Percentiles rank a stretch among this genome's conserved stretches.
These are phyloP conservation scores for Heterobasidion occidentale DNA, from an alignment of 1,284 basidiomycete species.

Conservation along the genomic window DNA sequence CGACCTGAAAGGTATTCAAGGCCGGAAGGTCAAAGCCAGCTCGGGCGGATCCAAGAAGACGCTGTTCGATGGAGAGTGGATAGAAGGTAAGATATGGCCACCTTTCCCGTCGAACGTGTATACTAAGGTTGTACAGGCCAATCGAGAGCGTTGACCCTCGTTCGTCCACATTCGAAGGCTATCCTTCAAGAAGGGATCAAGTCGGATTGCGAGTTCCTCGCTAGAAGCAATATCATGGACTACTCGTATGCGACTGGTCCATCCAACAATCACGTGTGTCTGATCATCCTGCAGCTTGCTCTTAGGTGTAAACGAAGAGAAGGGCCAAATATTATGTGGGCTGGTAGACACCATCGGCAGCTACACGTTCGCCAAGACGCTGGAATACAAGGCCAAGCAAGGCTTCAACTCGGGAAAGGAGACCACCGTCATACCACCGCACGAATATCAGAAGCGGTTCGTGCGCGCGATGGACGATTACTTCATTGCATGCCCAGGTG, in stretches of 20 bases:
- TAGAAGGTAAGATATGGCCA: conserved; percentile 45
- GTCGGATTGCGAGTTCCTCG: conserved; percentile 64
- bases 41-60: conserved; percentile 39
- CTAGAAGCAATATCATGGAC: conserved; percentile 75
- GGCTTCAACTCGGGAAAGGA: conserved; percentile 54
- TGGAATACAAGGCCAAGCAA: conserved; percentile 72
- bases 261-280: neutral
- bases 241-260: conserved; percentile 47
- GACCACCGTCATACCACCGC: conserved; percentile 63
- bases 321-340: conserved; percentile 62
- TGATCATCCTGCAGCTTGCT: conserved; percentile 36
- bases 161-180: conserved; percentile 63
- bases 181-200: conserved; percentile 61
- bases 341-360: conserved; percentile 78
- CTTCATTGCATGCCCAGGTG: conserved; percentile 65
- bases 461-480: conserved; percentile 60
- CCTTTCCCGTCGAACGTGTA: neutral
- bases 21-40: conserved; percentile 41
- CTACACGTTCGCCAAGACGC: conserved; percentile 70
- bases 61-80: conserved; percentile 76
- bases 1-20: conserved; percentile 76
- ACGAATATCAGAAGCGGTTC: conserved; percentile 66
- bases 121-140: conserved; percentile 34
- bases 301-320: conserved; percentile 57
- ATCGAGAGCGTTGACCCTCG: conserved; percentile 51